phyloP scores from a whole-genome alignment of 2,329 filamentous ascomycete species.

The Diaporthe citrichinensis region DNA sequence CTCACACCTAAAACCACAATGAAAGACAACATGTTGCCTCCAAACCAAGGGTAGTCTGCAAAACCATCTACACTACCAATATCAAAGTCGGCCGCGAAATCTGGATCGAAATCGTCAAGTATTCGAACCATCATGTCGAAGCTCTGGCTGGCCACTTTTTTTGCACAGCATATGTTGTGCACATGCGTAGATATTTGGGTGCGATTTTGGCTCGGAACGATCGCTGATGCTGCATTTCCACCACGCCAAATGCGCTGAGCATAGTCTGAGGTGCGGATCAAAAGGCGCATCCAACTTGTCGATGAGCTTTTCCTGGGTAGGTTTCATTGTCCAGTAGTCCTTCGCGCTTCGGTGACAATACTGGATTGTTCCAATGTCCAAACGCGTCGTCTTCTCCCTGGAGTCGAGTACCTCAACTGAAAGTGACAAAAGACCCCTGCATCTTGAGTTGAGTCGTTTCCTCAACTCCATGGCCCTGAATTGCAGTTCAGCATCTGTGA shows the following conservation, averaged over 20 bases:
- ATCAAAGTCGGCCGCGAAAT: too few species aligned
- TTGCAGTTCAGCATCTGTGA: background rate
- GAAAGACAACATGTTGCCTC: too few species aligned
- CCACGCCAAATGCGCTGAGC: background rate
- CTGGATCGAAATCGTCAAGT: too few species aligned
- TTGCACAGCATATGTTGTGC: too few species aligned
- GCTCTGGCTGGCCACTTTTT: background rate
- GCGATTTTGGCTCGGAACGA: rapidly evolving
- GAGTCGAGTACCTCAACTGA: background rate
- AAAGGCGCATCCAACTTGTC: background rate
- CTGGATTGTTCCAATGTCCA: background rate
- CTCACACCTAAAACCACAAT: too few species aligned
- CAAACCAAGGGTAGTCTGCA: too few species aligned
- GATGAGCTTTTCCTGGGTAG: background rate
- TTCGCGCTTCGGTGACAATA: slow-evolving; percentile 5
- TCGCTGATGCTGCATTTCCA: background rate
- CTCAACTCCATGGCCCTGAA: background rate
- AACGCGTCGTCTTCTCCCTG: too few species aligned
- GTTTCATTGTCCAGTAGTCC: background rate
- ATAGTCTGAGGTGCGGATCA: background rate
- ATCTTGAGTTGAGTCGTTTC: background rate
- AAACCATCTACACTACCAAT: too few species aligned
- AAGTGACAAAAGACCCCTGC: background rate
- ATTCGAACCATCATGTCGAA: too few species aligned
- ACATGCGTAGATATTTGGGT: background rate